Evolutionary conservation across 2,329 filamentous ascomycete species (phyloP).

Genomic region (Cladophialophora bantiana): DNA sequence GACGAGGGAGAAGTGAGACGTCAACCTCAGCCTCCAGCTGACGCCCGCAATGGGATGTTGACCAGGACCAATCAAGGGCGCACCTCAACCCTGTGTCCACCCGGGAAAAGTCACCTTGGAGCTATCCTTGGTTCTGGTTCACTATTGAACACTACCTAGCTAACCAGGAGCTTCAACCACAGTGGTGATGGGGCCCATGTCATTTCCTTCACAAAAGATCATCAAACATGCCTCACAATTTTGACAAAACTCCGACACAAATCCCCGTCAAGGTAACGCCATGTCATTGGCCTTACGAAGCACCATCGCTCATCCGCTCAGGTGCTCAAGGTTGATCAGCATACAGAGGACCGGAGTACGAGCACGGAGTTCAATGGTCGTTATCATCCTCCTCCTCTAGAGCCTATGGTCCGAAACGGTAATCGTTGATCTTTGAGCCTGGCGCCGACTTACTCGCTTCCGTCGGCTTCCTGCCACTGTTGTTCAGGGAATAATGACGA

Average conservation of each 20-base stretch:
- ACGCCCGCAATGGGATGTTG: neutral
- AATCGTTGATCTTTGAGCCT: neutral
- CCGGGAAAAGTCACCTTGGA: neutral
- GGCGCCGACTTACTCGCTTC: conserved; percentile 3
- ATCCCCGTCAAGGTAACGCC: neutral
- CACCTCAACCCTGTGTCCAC: neutral
- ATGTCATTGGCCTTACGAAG: neutral
- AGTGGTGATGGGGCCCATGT: too few species aligned
- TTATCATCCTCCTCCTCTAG: neutral
- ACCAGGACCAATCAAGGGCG: neutral
- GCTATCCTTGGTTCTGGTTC: neutral
- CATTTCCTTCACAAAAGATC: neutral
- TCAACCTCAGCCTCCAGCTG: neutral
- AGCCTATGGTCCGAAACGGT: neutral
- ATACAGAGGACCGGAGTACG: neutral
- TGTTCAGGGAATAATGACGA: neutral
- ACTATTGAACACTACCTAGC: too few species aligned
- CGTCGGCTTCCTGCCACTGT: conserved; percentile 5
- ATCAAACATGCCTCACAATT: conserved; percentile 1
- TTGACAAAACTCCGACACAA: neutral
- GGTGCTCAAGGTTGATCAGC: conserved; percentile 1
- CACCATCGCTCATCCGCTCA: neutral
- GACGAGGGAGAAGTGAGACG: neutral
- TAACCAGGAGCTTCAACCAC: too few species aligned
- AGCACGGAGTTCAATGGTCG: neutral